Evolutionary conservation across 148 eudicot species (phyloP).

Genomic region (Vaccinium darrowii): DNA sequence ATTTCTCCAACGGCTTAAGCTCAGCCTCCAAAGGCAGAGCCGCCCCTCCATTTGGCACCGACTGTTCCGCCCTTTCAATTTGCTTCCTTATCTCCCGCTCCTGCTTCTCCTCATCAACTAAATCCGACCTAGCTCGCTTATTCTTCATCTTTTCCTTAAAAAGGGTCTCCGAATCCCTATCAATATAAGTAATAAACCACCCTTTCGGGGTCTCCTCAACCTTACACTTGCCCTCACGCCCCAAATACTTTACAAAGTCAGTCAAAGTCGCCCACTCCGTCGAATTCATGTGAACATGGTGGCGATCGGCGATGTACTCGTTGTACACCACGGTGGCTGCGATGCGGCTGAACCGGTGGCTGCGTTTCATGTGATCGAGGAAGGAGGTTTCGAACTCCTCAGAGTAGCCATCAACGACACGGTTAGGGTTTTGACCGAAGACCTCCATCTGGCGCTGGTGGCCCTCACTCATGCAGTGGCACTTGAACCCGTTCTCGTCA

Average conservation of each 20-base stretch:
- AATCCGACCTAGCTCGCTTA: constrained; percentile 69
- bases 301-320: constrained; percentile 75
- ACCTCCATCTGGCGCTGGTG: constrained; percentile 94
- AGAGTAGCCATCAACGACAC: constrained; percentile 69
- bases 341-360: constrained; percentile 74
- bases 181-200: constrained; percentile 89
- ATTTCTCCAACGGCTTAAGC: constrained; percentile 24
- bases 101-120: constrained; percentile 88
- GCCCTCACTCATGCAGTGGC: constrained; percentile 85
- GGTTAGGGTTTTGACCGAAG: constrained; percentile 79
- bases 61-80: constrained; percentile 68
- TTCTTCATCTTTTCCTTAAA: constrained; percentile 83
- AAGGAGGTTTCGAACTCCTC: constrained; percentile 74
- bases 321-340: constrained; percentile 93
- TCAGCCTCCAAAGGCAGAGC: constrained; percentile 10
- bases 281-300: constrained; percentile 91
- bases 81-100: constrained; percentile 79
- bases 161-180: constrained; percentile 85
- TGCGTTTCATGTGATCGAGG: constrained; percentile 85
- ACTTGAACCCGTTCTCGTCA: constrained; percentile 92
- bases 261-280: constrained; percentile 83
- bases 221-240: constrained; percentile 76
- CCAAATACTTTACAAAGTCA: constrained; percentile 81
- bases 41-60: background rate
- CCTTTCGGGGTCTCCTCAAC: constrained; percentile 91